Percentiles rank a stretch among this genome's conserved stretches.
These are phyloP conservation scores for Lasiodiplodia hormozganensis DNA, from an alignment of 2,329 filamentous ascomycete species.

Conservation along the genomic window DNA sequence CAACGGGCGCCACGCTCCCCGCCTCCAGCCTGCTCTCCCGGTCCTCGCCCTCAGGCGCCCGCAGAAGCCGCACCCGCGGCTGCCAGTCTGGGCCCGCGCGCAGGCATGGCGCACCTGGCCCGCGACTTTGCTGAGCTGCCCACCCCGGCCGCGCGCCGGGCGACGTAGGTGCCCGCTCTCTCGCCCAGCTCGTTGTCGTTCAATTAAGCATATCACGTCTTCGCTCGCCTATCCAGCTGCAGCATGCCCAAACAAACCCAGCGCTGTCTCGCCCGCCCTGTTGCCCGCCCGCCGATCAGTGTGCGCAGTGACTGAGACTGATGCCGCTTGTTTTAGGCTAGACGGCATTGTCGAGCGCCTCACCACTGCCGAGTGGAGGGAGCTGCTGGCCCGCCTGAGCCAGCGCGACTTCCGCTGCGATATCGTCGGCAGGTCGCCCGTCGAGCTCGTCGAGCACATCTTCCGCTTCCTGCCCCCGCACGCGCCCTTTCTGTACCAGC, in stretches of 20 bases:
- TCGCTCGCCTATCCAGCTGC: slow-evolving; percentile 23
- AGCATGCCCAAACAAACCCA: slow-evolving; percentile 5
- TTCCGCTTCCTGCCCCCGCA: slow-evolving; percentile 44
- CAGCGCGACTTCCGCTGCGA: slow-evolving; percentile 41
- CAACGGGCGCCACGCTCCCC: slow-evolving; percentile 12
- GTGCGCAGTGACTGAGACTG: neutral
- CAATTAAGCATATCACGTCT: slow-evolving; percentile 26
- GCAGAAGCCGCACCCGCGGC: neutral
- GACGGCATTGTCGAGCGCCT: slow-evolving; percentile 37
- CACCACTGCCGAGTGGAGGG: slow-evolving; percentile 42
- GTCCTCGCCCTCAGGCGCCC: neutral
- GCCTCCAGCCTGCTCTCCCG: slow-evolving; percentile 6
- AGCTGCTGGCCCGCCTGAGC: slow-evolving; percentile 33
- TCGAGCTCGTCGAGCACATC: slow-evolving; percentile 46
- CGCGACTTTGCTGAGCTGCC: slow-evolving; percentile 21
- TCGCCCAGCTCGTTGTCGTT: slow-evolving; percentile 10
- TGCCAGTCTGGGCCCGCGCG: slow-evolving; percentile 15
- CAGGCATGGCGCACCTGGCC: slow-evolving; percentile 28
- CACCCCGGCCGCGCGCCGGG: slow-evolving; percentile 27
- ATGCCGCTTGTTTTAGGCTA: slow-evolving; percentile 34
- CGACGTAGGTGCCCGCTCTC: slow-evolving; percentile 15
- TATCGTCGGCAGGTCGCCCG: slow-evolving; percentile 44
- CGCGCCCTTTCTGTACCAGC: slow-evolving; percentile 39
- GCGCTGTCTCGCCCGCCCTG: slow-evolving; percentile 10
- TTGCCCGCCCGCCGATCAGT: slow-evolving; percentile 1